Percentiles rank a stretch among this genome's conserved stretches.
Evolutionary conservation across 192 early-diverging fungal species (phyloP).

Genomic region (Coemansia sp.): DNA sequence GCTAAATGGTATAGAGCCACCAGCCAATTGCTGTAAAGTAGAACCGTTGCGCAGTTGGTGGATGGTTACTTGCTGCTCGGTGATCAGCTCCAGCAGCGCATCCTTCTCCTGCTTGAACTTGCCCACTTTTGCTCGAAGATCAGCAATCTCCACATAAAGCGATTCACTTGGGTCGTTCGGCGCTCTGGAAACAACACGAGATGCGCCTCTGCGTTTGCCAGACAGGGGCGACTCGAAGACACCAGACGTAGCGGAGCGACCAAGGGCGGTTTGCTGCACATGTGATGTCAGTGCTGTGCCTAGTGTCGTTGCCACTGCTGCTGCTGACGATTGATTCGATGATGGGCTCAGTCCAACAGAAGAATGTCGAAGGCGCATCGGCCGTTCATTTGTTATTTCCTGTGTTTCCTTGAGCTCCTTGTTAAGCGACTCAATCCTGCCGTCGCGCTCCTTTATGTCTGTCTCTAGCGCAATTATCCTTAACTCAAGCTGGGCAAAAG

Average conservation of each 20-base stretch:
- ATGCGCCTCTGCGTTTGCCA: not conserved
- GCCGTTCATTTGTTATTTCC: constrained; percentile 38
- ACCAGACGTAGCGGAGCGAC: not conserved
- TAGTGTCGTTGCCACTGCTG: not conserved
- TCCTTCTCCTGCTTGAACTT: constrained; percentile 39
- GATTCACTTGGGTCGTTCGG: constrained; percentile 19
- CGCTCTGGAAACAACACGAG: not conserved
- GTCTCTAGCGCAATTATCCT: constrained; percentile 34
- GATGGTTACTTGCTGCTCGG: constrained; percentile 51
- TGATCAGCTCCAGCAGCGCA: constrained; percentile 49
- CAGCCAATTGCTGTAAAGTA: constrained; percentile 1
- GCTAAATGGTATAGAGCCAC: not conserved
- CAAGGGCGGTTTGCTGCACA: not conserved
- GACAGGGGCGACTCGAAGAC: not conserved
- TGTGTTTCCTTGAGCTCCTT: constrained; percentile 26
- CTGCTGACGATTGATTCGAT: not conserved
- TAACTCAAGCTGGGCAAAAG: constrained; percentile 45
- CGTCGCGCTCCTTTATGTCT: constrained; percentile 22
- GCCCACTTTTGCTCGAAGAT: constrained; percentile 30
- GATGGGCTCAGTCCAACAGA: constrained; percentile 10
- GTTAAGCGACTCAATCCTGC: constrained; percentile 14
- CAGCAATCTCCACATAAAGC: constrained; percentile 37
- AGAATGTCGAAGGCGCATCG: constrained; percentile 53
- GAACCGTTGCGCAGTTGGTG: constrained; percentile 31
- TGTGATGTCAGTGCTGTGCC: not conserved